These are phyloP conservation scores for Lactarius tabidus DNA, from an alignment of 768 basidiomycete genomes.

Conservation along the genomic window DNA sequence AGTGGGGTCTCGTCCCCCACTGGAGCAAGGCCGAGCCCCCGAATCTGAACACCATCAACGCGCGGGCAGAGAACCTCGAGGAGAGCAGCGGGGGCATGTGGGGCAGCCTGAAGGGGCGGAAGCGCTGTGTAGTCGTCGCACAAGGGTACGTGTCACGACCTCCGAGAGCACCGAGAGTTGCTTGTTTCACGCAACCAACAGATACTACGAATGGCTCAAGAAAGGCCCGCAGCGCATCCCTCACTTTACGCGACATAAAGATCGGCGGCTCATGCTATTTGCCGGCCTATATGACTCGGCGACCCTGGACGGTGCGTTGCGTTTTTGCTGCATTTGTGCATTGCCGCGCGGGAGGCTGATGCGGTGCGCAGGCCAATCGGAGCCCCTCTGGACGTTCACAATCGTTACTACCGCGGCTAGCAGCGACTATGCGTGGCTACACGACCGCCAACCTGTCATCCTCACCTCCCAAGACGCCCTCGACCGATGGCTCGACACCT, in stretches of 20 bases:
- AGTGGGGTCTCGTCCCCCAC: constrained; percentile 86
- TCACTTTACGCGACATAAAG: constrained; percentile 70
- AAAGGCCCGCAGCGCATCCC: constrained; percentile 78
- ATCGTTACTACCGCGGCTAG: constrained; percentile 83
- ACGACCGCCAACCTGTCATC: constrained; percentile 85
- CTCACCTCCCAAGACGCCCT: constrained; percentile 60
- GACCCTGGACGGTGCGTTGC: constrained; percentile 55
- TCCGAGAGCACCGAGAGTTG: neutral
- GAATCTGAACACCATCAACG: constrained; percentile 82
- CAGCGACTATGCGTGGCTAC: constrained; percentile 77
- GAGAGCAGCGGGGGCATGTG: constrained; percentile 79
- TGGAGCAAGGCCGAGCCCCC: constrained; percentile 77
- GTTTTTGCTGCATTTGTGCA: neutral
- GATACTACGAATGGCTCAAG: constrained; percentile 94
- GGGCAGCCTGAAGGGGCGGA: constrained; percentile 73
- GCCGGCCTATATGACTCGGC: constrained; percentile 84
- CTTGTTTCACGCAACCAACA: constrained; percentile 29
- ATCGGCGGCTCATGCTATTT: constrained; percentile 68
- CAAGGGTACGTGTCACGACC: constrained; percentile 52
- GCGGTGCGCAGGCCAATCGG: constrained; percentile 42
- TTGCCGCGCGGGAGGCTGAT: neutral
- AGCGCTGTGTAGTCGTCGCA: constrained; percentile 81
- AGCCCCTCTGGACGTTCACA: constrained; percentile 74
- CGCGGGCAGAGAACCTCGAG: constrained; percentile 75
- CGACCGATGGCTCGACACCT: constrained; percentile 76